phyloP scores from a whole-genome alignment of 2,329 filamentous ascomycete genomes.

The Calonectria leucothoes region DNA sequence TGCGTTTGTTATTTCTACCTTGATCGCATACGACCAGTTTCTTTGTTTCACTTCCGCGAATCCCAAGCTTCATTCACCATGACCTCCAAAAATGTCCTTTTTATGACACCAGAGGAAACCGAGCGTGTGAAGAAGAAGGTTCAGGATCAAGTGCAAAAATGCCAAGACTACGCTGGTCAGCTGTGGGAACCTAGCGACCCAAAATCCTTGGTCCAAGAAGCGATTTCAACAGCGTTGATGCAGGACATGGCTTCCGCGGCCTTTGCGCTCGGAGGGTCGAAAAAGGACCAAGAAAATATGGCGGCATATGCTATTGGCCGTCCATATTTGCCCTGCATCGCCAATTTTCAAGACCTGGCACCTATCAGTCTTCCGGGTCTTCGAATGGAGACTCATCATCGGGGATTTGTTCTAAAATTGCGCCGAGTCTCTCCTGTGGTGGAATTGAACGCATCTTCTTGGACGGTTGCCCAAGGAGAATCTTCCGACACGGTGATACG shows the following conservation, averaged over 20 bases:
- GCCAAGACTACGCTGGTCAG: conserved; percentile 32
- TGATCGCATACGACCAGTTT: not conserved
- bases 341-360: conserved; percentile 30
- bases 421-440: conserved; percentile 43
- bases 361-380: conserved; percentile 42
- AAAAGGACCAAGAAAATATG: conserved; percentile 35
- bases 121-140: conserved; percentile 41
- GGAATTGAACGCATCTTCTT: conserved; percentile 39
- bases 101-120: conserved; percentile 46
- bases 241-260: conserved; percentile 44
- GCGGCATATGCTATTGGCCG: conserved; percentile 43
- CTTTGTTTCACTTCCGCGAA: not conserved
- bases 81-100: conserved; percentile 43
- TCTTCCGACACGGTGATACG: conserved; percentile 38
- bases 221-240: conserved; percentile 45
- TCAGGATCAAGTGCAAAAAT: conserved; percentile 35
- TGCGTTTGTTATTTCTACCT: not conserved
- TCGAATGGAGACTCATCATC: conserved; percentile 45
- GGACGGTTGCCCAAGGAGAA: conserved; percentile 46
- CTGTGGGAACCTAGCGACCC: conserved; percentile 34
- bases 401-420: conserved; percentile 38
- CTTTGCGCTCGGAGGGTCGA: conserved; percentile 27
- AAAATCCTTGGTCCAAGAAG: conserved; percentile 37
- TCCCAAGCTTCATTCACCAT: conserved; percentile 15
- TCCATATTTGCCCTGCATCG: conserved; percentile 41